phyloP scores from a whole-genome alignment of 148 eudicot genomes.

The Vaccinium vitisidaea region DNA sequence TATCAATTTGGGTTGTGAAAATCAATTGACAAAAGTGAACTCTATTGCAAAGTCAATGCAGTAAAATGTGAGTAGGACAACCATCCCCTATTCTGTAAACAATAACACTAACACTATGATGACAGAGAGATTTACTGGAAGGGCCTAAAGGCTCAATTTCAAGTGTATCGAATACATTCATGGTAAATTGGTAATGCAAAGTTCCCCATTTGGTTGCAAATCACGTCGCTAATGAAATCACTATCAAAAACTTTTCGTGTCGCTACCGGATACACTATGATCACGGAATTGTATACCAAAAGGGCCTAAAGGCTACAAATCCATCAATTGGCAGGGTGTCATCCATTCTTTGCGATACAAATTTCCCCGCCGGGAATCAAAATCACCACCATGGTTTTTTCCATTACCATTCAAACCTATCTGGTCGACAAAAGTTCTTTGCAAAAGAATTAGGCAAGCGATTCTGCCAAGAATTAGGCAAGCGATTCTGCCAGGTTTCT shows the following conservation, averaged over 20 bases:
- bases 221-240: not conserved
- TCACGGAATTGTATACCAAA: no score
- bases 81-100: no score
- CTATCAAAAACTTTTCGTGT: not conserved
- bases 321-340: constrained; percentile 9
- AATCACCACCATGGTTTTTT: not conserved
- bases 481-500: constrained; percentile 1
- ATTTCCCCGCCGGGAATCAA: not conserved
- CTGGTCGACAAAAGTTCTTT: not conserved
- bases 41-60: no score
- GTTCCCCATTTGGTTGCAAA: not conserved
- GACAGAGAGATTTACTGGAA: no score
- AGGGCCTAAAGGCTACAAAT: constrained; percentile 20
- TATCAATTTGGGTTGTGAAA: no score
- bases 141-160: no score
- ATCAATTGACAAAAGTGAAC: no score
- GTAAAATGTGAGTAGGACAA: no score
- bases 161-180: no score
- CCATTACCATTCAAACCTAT: not conserved
- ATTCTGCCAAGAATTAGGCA: no score
- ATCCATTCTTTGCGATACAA: constrained; percentile 14
- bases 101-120: no score
- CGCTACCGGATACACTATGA: not conserved
- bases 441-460: not conserved
- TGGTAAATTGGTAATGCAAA: not conserved